Conservation (phyloP, 345 rosid species). For the Rubroshorea leprosula region DNA sequence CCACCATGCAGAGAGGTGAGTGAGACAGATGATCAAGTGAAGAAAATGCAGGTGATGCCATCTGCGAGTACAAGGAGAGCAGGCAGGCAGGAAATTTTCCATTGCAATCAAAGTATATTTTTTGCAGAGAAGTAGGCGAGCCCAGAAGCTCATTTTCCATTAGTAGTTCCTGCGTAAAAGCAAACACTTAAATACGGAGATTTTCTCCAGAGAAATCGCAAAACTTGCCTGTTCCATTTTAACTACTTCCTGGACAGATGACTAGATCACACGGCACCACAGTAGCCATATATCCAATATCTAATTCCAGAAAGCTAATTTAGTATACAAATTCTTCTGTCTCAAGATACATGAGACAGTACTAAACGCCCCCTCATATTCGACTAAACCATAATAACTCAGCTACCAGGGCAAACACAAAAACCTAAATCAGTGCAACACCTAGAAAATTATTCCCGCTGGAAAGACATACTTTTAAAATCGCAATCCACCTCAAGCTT, state of each 20-base stretch:
- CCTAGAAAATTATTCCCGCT: too few relatives aligned
- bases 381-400: background rate
- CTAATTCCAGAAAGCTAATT: constrained; percentile 4
- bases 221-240: constrained; percentile 25
- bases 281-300: constrained; percentile 16
- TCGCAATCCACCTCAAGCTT: background rate
- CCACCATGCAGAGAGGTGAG: constrained; percentile 49
- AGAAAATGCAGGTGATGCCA: constrained; percentile 56
- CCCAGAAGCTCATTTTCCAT: constrained; percentile 60
- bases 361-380: too few relatives aligned
- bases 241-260: constrained; percentile 13
- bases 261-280: constrained; percentile 8
- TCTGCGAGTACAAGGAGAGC: constrained; percentile 55
- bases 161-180: constrained; percentile 86
- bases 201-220: constrained; percentile 25
- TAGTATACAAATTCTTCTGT: background rate
- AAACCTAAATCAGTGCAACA: too few relatives aligned
- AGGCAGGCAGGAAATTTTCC: constrained; percentile 57
- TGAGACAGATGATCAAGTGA: constrained; percentile 45
- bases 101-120: constrained; percentile 40
- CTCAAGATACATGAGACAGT: background rate
- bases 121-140: constrained; percentile 56
- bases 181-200: constrained; percentile 63
- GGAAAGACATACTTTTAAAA: too few relatives aligned
- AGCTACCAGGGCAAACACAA: background rate